Evolutionary conservation across 139 green algal genomes (phyloP).

Genomic region (Asterochloris sp.): DNA sequence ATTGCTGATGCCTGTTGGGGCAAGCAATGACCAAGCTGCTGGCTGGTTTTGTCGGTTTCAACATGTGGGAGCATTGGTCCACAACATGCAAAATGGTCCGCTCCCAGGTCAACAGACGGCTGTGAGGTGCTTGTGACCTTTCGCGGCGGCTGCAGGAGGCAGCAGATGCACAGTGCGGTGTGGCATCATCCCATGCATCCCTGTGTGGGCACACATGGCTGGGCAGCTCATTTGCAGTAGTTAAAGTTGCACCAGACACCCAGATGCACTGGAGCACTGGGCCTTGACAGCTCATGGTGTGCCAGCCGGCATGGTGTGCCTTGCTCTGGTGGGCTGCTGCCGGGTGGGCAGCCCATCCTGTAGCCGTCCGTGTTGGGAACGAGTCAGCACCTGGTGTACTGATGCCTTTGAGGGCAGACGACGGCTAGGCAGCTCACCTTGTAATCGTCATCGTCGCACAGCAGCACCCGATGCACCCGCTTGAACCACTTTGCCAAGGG

Average conservation of each 20-base stretch:
- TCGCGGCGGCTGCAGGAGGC: too few relatives aligned
- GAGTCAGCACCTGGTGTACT: neutral
- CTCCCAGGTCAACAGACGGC: too few relatives aligned
- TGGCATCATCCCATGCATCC: too few relatives aligned
- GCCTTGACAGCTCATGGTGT: neutral
- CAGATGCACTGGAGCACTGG: neutral
- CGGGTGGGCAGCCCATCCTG: neutral
- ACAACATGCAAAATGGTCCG: too few relatives aligned
- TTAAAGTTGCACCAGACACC: neutral
- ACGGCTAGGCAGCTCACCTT: conserved; percentile 27
- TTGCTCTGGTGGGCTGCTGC: neutral
- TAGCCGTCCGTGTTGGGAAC: neutral
- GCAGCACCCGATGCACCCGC: conserved; percentile 33
- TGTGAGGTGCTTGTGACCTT: too few relatives aligned
- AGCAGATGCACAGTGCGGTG: too few relatives aligned
- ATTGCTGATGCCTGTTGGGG: too few relatives aligned
- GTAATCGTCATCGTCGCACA: conserved; percentile 62
- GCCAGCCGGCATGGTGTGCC: neutral
- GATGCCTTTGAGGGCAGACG: neutral
- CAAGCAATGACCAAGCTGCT: too few relatives aligned
- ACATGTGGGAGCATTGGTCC: too few relatives aligned
- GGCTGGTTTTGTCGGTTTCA: too few relatives aligned
- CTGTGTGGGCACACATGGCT: too few relatives aligned
- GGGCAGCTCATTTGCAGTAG: too few relatives aligned
- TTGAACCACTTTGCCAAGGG: conserved; percentile 46